These are phyloP conservation scores for Penicillium aurantiogriseum DNA, from an alignment of 2,329 filamentous ascomycete species.

Conservation along the genomic window DNA sequence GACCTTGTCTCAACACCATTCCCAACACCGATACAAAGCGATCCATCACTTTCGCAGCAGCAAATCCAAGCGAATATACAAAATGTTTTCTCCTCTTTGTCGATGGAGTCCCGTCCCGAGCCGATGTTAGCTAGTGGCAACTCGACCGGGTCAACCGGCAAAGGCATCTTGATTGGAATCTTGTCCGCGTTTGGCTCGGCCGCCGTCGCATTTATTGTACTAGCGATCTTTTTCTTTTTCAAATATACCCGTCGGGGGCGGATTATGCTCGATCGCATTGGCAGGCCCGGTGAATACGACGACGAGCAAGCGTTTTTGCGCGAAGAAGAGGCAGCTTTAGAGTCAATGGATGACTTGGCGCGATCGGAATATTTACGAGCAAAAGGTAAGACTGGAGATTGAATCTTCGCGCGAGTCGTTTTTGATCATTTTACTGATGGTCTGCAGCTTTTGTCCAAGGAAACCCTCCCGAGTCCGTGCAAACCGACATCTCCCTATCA, in stretches of 20 bases:
- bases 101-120: conserved; percentile 24
- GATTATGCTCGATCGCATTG: conserved; percentile 90
- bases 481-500: conserved; percentile 95
- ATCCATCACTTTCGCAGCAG: conserved; percentile 17
- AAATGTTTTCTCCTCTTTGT: conserved; percentile 33
- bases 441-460: conserved; percentile 80
- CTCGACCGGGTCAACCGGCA: conserved; percentile 57
- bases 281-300: conserved; percentile 91
- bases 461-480: conserved; percentile 90
- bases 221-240: conserved; percentile 87
- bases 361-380: conserved; percentile 88
- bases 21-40: conserved; percentile 14
- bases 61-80: conserved; percentile 39
- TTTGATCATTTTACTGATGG: conserved; percentile 5
- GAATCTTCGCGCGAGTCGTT: not conserved
- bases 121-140: conserved; percentile 38
- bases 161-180: conserved; percentile 90
- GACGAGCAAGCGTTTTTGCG: conserved; percentile 92
- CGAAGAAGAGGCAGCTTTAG: conserved; percentile 92
- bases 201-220: conserved; percentile 74
- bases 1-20: conserved; percentile 10
- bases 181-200: conserved; percentile 92
- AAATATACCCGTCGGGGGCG: conserved; percentile 82
- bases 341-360: conserved; percentile 91
- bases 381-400: conserved; percentile 65